Evolutionary conservation across 2,329 filamentous ascomycete species (phyloP).

Genomic region (Cytospora paraplurivora): DNA sequence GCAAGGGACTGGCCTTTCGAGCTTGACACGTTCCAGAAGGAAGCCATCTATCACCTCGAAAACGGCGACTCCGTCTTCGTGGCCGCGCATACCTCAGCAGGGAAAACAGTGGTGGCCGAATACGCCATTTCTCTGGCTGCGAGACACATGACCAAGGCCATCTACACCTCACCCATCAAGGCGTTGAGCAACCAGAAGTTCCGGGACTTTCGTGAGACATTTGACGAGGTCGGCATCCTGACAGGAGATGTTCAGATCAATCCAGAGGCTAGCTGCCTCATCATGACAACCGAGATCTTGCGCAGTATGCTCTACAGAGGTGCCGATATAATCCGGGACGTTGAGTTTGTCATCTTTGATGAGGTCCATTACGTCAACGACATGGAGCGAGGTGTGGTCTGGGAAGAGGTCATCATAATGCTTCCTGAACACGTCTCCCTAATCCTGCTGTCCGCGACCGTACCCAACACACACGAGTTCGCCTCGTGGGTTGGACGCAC

Average conservation of each 20-base stretch:
- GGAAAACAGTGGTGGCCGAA: slow-evolving; percentile 97
- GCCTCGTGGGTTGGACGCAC: slow-evolving; percentile 97
- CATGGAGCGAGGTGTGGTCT: slow-evolving; percentile 91
- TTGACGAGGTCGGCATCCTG: slow-evolving; percentile 94
- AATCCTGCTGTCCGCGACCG: slow-evolving; percentile 92
- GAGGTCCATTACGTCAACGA: slow-evolving; percentile 99
- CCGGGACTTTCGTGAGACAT: slow-evolving; percentile 84
- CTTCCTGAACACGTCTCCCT: slow-evolving; percentile 94
- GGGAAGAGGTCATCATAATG: slow-evolving; percentile 99
- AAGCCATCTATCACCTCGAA: slow-evolving; percentile 96
- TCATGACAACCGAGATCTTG: slow-evolving; percentile 99
- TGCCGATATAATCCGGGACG: slow-evolving; percentile 92
- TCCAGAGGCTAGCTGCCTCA: slow-evolving; percentile 94
- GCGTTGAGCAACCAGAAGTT: slow-evolving; percentile 99
- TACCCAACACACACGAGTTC: slow-evolving; percentile 96
- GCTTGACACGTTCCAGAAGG: slow-evolving; percentile 96
- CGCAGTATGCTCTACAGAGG: slow-evolving; percentile 98
- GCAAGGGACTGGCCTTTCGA: slow-evolving; percentile 96
- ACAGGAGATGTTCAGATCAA: slow-evolving; percentile 98
- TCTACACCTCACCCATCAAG: slow-evolving; percentile 98
- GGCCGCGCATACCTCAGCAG: slow-evolving; percentile 94
- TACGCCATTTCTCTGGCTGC: slow-evolving; percentile 95
- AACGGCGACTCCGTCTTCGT: slow-evolving; percentile 97
- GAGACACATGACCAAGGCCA: slow-evolving; percentile 99
- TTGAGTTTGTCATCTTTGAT: slow-evolving; percentile 98